phyloP scores from a whole-genome alignment of 345 rosid genomes.

The Aethionema arabicum region DNA sequence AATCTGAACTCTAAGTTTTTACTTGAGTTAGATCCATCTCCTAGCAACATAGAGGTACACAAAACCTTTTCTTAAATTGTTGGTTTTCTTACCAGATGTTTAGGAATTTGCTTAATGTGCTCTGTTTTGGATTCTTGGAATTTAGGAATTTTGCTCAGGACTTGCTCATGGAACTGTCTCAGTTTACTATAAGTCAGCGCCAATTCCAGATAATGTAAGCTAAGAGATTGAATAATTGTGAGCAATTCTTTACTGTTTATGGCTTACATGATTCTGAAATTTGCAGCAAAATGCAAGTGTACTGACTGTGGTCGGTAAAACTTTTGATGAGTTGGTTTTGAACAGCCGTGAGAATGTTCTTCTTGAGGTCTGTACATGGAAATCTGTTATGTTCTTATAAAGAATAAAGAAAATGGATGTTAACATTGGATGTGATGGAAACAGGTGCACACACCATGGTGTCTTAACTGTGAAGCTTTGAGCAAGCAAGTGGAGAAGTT shows the following conservation, averaged over 20 bases:
- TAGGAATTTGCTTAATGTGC: conserved; percentile 16
- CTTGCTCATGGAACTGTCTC: conserved; percentile 54
- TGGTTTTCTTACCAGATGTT: conserved; percentile 5
- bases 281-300: conserved; percentile 60
- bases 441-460: conserved; percentile 88
- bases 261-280: conserved; percentile 34
- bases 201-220: conserved; percentile 75
- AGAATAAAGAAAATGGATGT: conserved; percentile 14
- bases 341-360: conserved; percentile 64
- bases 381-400: not conserved
- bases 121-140: conserved; percentile 22
- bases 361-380: conserved; percentile 60
- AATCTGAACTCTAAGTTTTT: conserved; percentile 63
- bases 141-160: conserved; percentile 67
- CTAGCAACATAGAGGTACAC: conserved; percentile 71
- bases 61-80: conserved; percentile 7
- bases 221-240: not conserved
- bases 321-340: conserved; percentile 72
- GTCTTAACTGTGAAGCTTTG: conserved; percentile 65
- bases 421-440: conserved; percentile 16
- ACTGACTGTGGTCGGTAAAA: conserved; percentile 69
- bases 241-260: conserved; percentile 13
- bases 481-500: conserved; percentile 82
- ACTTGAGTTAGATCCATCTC: conserved; percentile 63
- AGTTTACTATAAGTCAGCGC: conserved; percentile 78